Percentiles rank a stretch among this genome's conserved stretches.
These are phyloP conservation scores for Lactarius sp. DNA, from an alignment of 768 basidiomycete species.

Conservation along the genomic window DNA sequence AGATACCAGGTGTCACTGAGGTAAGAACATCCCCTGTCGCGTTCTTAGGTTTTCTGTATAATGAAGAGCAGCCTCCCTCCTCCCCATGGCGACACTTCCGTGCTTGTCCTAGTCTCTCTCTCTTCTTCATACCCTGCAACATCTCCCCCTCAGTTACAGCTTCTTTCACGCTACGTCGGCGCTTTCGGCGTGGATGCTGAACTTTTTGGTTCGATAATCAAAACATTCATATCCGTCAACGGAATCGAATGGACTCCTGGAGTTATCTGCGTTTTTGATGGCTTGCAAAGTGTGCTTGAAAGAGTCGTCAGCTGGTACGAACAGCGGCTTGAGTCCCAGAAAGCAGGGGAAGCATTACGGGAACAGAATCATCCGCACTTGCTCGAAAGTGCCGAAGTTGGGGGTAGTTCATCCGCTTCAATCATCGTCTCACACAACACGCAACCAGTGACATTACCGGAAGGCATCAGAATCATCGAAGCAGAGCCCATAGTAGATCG, in stretches of 20 bases:
- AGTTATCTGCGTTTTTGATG: constrained; percentile 81
- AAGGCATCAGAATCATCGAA: constrained; percentile 59
- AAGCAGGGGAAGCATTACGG: constrained; percentile 49
- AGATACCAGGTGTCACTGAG: constrained; percentile 62
- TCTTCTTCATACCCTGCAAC: constrained; percentile 55
- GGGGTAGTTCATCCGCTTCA: not conserved
- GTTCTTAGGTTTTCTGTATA: not conserved
- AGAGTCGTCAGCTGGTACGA: constrained; percentile 65
- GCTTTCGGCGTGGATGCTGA: constrained; percentile 67
- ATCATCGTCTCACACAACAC: not conserved
- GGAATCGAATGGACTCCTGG: constrained; percentile 76
- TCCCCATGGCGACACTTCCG: constrained; percentile 35
- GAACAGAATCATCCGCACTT: constrained; percentile 38
- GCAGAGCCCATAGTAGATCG: constrained; percentile 82
- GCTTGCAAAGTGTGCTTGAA: constrained; percentile 70
- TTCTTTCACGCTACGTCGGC: constrained; percentile 79
- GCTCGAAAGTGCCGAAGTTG: not conserved
- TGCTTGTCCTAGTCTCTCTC: constrained; percentile 41
- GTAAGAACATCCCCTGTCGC: constrained; percentile 40
- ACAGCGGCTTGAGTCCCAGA: constrained; percentile 54
- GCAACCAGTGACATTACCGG: constrained; percentile 39
- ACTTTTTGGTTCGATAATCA: constrained; percentile 72
- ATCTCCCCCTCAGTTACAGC: constrained; percentile 75
- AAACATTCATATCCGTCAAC: constrained; percentile 72
- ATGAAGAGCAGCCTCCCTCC: constrained; percentile 43